A percentile compares a stretch with the other conserved stretches of the same genome.
These are phyloP conservation scores for Poterioochromonas sp. DNA, from an alignment of 352 stramenopile genomes.

Conservation along the genomic window DNA sequence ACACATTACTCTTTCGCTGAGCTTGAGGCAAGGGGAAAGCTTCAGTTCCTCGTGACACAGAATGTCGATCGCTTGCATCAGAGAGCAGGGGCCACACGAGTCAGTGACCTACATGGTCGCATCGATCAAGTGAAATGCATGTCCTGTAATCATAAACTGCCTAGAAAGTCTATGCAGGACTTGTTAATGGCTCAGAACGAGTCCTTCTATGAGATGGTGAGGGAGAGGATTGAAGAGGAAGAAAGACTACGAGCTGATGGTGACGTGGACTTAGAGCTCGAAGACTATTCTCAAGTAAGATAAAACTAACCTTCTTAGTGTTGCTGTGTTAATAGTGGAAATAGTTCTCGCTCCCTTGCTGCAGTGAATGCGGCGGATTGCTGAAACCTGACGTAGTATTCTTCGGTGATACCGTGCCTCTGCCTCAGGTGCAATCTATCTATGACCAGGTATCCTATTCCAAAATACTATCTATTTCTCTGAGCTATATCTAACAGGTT, in stretches of 20 bases:
- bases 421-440: not conserved
- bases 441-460: not conserved
- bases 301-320: too few relatives aligned
- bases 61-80: slow-evolving; percentile 92
- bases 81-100: slow-evolving; percentile 65
- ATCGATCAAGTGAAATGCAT: slow-evolving; percentile 73
- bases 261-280: slow-evolving; percentile 62
- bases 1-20: slow-evolving; percentile 17
- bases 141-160: slow-evolving; percentile 56
- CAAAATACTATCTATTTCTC: too few relatives aligned
- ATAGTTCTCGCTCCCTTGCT: slow-evolving; percentile 61
- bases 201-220: slow-evolving; percentile 47
- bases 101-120: slow-evolving; percentile 85
- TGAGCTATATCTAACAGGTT: too few relatives aligned
- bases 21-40: slow-evolving; percentile 52
- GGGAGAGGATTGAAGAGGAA: slow-evolving; percentile 42
- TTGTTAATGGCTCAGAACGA: slow-evolving; percentile 64
- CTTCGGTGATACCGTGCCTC: slow-evolving; percentile 86
- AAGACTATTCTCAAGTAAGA: not conserved
- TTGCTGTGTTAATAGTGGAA: not conserved
- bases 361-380: slow-evolving; percentile 59
- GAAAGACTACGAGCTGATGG: slow-evolving; percentile 77
- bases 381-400: slow-evolving; percentile 83
- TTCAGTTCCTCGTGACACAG: slow-evolving; percentile 77
- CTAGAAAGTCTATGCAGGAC: slow-evolving; percentile 72